phyloP scores from a whole-genome alignment of 805 yeast species.

The Metschnikowia corniflorae region DNA sequence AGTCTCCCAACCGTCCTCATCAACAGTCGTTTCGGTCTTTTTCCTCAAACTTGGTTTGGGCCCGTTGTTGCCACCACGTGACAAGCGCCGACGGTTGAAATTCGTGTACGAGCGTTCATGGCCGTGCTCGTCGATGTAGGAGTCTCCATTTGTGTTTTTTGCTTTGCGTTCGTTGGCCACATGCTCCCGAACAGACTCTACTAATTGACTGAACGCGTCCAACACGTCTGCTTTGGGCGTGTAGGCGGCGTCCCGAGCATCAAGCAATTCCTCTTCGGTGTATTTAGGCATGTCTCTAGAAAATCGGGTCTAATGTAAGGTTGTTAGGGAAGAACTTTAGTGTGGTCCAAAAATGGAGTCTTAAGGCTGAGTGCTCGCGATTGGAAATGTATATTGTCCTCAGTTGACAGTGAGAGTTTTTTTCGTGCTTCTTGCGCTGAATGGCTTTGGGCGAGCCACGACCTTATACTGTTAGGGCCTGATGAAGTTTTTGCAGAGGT shows the following conservation, averaged over 20 bases:
- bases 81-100: slow-evolving; percentile 61
- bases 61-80: slow-evolving; percentile 35
- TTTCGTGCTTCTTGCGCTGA: too few species aligned
- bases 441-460: too few species aligned
- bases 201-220: slow-evolving; percentile 59
- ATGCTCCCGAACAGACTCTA: slow-evolving; percentile 61
- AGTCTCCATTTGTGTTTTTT: slow-evolving; percentile 39
- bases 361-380: too few species aligned
- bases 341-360: too few species aligned
- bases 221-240: slow-evolving; percentile 63
- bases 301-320: too few species aligned
- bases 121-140: slow-evolving; percentile 44
- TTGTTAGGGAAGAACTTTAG: too few species aligned
- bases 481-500: too few species aligned
- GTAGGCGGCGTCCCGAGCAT: slow-evolving; percentile 52
- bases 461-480: too few species aligned
- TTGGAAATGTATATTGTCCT: too few species aligned
- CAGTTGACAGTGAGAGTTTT: too few species aligned
- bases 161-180: slow-evolving; percentile 28
- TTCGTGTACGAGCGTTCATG: slow-evolving; percentile 43
- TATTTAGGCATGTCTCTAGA: slow-evolving; percentile 53
- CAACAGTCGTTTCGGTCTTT: slow-evolving; percentile 53
- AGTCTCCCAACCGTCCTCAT: slow-evolving; percentile 84
- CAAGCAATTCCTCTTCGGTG: slow-evolving; percentile 67
- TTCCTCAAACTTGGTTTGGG: slow-evolving; percentile 53